Evolutionary conservation across 2,329 filamentous ascomycete genomes (phyloP), one percentile per base, ranked within the genome.

Genomic region (Aspergillus sp.): DNA sequence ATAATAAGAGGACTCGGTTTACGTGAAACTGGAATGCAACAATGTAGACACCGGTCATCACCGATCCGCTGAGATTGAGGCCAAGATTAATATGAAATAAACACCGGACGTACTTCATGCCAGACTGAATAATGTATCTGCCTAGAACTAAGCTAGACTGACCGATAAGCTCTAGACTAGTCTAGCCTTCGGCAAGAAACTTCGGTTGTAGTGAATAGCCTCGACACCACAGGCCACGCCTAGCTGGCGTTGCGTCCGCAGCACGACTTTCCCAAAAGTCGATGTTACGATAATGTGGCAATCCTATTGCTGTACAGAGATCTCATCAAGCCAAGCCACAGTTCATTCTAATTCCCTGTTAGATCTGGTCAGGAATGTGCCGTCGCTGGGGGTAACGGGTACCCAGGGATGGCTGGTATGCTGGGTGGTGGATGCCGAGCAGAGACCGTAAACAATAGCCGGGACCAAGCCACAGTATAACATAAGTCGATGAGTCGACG

Each of bases 401-500:
- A 54, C 26, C 32, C n/a, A 54, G 52, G 52, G 52, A 42, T 54
- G 52, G 16, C 4, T 32, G 50, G 52, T n/a, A 54, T 54, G 52
- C 52, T 39, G 18, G 50, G 22, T 11, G 18, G 31, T 53, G 16
- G 36, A 54, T 54, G 52, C 16, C 16, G 52, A 7, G 14, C 29
- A 54, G 45, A 18, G 22, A 22, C 39, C 52, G 45, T 20, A 54
- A 46, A 42, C 14, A 42, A n/a, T 42, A 14, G 14, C 36, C 14
- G 14, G 36, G 2, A 42, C 14, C 36, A 42, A 42, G 36, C 36
- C 36, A 42, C 36, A 42, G 36, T 42, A 42, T 42, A 42, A n/a
- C 6, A 42, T 42, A 42, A 42, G 36, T 42, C 16, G 14, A 42
- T 42, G 5, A 5, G 36, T 42, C 36, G 14, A 7, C 7, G 5